These are phyloP conservation scores for Leccinum imitatum DNA, from an alignment of 768 basidiomycete species.

Conservation along the genomic window DNA sequence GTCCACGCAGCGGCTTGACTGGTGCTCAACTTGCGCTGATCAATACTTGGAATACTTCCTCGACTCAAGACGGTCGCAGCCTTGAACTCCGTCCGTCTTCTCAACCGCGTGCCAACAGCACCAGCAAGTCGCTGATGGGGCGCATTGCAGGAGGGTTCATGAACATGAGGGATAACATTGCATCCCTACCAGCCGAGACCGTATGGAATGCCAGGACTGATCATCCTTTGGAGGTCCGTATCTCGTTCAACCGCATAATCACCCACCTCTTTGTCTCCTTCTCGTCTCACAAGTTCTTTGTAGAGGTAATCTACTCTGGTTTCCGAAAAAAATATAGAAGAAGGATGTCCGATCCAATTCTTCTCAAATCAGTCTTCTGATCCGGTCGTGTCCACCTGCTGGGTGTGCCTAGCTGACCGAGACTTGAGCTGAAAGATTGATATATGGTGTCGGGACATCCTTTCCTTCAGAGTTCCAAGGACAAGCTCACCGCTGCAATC, in stretches of 20 bases:
- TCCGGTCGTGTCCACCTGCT: constrained; percentile 5
- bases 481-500: constrained; percentile 58
- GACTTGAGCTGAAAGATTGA: constrained; percentile 45
- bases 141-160: not conserved
- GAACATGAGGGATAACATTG: no score
- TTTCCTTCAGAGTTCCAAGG: constrained; percentile 64
- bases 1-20: constrained; percentile 26
- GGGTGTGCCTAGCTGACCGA: not conserved
- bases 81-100: constrained; percentile 28
- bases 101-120: not conserved
- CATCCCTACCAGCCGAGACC: not conserved
- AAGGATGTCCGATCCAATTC: constrained; percentile 55
- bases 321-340: constrained; percentile 93
- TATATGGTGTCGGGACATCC: constrained; percentile 37
- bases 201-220: no score
- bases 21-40: not conserved
- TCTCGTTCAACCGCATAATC: constrained; percentile 88
- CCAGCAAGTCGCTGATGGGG: not conserved
- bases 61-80: constrained; percentile 33
- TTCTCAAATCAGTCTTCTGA: not conserved
- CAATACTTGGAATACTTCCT: constrained; percentile 8
- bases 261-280: constrained; percentile 77
- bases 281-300: constrained; percentile 78
- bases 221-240: constrained; percentile 34
- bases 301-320: constrained; percentile 90